Conservation (phyloP, 2,329 filamentous ascomycete genomes). For the Phialophora verrucosa region DNA sequence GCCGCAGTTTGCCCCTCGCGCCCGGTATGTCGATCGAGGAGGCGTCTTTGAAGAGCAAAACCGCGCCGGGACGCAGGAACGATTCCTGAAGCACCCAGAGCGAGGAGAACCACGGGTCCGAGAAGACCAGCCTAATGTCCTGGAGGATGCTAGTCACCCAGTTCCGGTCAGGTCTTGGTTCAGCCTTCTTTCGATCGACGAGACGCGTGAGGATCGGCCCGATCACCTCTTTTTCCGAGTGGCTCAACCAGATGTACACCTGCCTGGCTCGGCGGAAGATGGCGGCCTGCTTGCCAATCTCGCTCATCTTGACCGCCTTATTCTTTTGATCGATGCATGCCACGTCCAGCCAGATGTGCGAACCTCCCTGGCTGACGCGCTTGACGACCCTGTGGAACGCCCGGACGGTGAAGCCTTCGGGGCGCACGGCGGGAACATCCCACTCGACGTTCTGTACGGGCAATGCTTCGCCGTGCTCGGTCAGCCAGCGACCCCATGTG, state of each 20-base stretch:
- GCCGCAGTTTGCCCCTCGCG: not conserved
- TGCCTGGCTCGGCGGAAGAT: conserved; percentile 4
- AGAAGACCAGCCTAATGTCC: conserved; percentile 1
- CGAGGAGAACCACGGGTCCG: conserved; percentile 1
- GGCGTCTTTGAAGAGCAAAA: conserved; percentile 2
- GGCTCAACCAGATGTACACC: not conserved
- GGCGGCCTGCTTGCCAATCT: conserved; percentile 4
- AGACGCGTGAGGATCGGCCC: not conserved
- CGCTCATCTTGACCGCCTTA: not conserved
- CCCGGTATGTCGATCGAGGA: not conserved
- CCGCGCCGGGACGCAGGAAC: not conserved
- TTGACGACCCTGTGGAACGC: not conserved
- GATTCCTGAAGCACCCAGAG: conserved; percentile 3
- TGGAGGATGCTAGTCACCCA: not conserved
- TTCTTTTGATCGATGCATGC: conserved; percentile 4
- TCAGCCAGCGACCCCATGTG: not conserved
- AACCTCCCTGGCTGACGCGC: not conserved
- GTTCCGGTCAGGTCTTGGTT: not conserved
- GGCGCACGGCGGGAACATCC: not conserved
- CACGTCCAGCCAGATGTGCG: conserved; percentile 3
- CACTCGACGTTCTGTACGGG: not conserved
- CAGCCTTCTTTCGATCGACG: not conserved
- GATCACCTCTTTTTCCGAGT: not conserved
- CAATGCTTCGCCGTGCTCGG: not conserved
- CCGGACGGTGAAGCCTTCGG: not conserved